Conservation (phyloP, 345 rosid genomes). For the Rhodomyrtus tomentosa region DNA sequence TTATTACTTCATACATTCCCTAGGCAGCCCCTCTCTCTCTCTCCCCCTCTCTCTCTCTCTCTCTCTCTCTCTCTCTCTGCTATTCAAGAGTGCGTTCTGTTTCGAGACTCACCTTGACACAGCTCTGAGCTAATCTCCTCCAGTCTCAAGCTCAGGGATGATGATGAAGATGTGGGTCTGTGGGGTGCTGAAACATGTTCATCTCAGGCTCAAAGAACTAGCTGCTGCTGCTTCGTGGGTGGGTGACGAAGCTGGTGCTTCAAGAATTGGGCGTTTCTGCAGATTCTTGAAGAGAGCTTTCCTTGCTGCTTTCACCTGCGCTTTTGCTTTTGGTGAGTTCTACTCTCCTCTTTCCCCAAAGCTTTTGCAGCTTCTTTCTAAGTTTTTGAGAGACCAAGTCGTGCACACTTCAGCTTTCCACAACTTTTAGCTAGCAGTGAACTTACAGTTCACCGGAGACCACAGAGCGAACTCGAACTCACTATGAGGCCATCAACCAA, state of each 20-base stretch:
- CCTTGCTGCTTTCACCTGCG: constrained; percentile 36
- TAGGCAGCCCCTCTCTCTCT: neutral
- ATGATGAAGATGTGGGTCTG: neutral
- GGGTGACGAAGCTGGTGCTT: neutral
- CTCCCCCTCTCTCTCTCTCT: neutral
- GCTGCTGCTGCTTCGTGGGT: constrained; percentile 13
- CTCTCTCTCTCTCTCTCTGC: neutral
- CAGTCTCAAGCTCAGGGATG: neutral
- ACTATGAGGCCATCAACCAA: neutral
- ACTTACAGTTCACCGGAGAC: neutral
- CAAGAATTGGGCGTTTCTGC: neutral
- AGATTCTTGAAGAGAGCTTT: constrained; percentile 13
- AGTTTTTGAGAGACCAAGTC: neutral
- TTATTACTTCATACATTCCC: neutral
- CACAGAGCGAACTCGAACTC: neutral
- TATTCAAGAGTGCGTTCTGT: neutral
- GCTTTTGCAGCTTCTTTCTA: neutral
- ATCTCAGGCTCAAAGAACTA: neutral
- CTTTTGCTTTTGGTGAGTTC: constrained; percentile 44
- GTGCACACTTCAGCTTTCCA: neutral
- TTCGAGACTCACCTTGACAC: neutral
- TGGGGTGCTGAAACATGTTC: neutral
- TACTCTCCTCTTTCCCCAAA: neutral
- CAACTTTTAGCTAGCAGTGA: neutral
- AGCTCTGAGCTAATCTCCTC: neutral